Base-by-base conservation (phyloP, 1,139 yeast genomes). In the Taphrina wiesneri region DNA sequence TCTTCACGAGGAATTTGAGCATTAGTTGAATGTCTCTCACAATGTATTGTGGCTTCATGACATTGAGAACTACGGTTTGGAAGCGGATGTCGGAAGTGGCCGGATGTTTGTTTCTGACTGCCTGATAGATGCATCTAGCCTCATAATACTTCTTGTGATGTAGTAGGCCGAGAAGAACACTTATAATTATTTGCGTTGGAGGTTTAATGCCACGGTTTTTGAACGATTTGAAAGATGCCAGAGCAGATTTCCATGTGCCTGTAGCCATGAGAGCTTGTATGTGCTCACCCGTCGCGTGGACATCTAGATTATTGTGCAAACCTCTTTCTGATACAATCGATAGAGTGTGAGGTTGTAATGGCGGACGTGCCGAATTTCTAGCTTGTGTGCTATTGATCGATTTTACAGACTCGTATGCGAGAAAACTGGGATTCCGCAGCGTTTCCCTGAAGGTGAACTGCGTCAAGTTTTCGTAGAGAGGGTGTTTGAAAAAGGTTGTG, bases 101-200 rank as follows among this genome's bases (percentile, higher is more conserved):
- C 15, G 25, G 26, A 11, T 41, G 49, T 7, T 25, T 9, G 7
- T 30, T 15, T 19, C 19, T n/a, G 52, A 60, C 28, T 34, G 32
- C 49, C 1, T 23, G 36, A 23, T 28, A 41, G 28, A 60, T 9
- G n/a, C 30, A 19, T 21, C 52, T 57, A n/a, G 64, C 64, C 13
- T 51, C 56, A n/a, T 21, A 15, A 32, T n/a, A 51, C n/a, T 41
- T 41, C n/a, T 54, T 32, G 4, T 41, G 15, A 9, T n/a, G 51
- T 9, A 60, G 41, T 30, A 54, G 49, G 19, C 59, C 59, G 34
- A 41, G 32, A 17, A 54, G 36, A 9, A 39, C 26, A 34, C 49
- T 39, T 6, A 54, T 25, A 17, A 41, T n/a, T 9, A 39, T 36
- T 21, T 54, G 59, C 26, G 39, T n/a, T 17, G 59, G 59, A 13